These are phyloP conservation scores for Conoideocrella luteorostrata DNA, from an alignment of 2,329 filamentous ascomycete species.

Conservation along the genomic window DNA sequence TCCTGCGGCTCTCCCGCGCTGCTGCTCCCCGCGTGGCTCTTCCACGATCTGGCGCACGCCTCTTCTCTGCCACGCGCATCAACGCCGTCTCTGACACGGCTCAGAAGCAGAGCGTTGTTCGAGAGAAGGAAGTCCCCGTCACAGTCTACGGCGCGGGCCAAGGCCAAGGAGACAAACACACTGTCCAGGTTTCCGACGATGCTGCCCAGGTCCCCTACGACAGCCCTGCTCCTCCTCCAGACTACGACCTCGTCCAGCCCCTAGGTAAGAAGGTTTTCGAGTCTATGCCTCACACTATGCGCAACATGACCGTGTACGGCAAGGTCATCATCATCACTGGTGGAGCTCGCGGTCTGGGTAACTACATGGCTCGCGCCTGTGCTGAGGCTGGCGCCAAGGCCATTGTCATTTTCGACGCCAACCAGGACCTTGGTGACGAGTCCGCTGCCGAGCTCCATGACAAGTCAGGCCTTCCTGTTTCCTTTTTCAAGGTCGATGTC, in stretches of 20 bases:
- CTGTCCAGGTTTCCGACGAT: constrained; percentile 42
- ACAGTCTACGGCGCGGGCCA: constrained; percentile 43
- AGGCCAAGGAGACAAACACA: constrained; percentile 50
- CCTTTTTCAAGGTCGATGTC: constrained; percentile 75
- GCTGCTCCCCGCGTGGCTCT: constrained; percentile 20
- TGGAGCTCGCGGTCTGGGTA: constrained; percentile 70
- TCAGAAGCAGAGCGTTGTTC: constrained; percentile 46
- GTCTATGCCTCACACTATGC: constrained; percentile 56
- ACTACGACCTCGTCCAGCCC: constrained; percentile 44
- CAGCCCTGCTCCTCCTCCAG: constrained; percentile 30
- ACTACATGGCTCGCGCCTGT: constrained; percentile 72
- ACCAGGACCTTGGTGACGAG: constrained; percentile 66
- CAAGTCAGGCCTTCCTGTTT: constrained; percentile 66
- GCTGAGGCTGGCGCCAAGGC: constrained; percentile 70
- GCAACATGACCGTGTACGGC: constrained; percentile 61
- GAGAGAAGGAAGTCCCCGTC: constrained; percentile 51
- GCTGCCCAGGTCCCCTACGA: constrained; percentile 37
- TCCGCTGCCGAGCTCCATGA: constrained; percentile 63
- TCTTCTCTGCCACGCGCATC: constrained; percentile 26
- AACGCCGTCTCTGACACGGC: constrained; percentile 30
- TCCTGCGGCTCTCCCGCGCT: constrained; percentile 26
- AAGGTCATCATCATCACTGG: constrained; percentile 70
- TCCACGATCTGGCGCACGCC: constrained; percentile 20
- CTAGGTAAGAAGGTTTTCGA: constrained; percentile 48
- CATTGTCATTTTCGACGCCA: constrained; percentile 70